Evolutionary conservation across 1,139 yeast genomes (phyloP).

Genomic region (Sugiyamaella castrensis): DNA sequence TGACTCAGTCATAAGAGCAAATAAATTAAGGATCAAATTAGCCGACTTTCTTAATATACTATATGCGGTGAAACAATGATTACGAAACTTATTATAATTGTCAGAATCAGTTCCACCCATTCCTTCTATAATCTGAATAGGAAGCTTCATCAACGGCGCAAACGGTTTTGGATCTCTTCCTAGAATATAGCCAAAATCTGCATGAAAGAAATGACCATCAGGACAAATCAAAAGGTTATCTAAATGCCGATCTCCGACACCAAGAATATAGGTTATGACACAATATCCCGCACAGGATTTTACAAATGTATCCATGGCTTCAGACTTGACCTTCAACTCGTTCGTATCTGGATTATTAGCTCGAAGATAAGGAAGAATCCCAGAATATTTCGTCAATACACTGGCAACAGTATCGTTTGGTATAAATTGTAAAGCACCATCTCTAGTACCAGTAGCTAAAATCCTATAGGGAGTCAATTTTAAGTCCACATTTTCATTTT

Average conservation of each 20-base stretch:
- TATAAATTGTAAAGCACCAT: slow-evolving; percentile 90
- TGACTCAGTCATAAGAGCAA: slow-evolving; percentile 92
- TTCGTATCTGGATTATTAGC: slow-evolving; percentile 56
- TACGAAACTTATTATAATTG: slow-evolving; percentile 81
- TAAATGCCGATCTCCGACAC: slow-evolving; percentile 96
- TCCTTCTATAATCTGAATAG: slow-evolving; percentile 94
- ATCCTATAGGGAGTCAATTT: slow-evolving; percentile 86
- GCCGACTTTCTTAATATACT: slow-evolving; percentile 87
- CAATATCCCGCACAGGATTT: slow-evolving; percentile 97
- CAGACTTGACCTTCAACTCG: slow-evolving; percentile 67
- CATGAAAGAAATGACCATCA: slow-evolving; percentile 88
- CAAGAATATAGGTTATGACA: slow-evolving; percentile 88
- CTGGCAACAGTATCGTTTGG: slow-evolving; percentile 89
- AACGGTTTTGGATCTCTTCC: slow-evolving; percentile 98
- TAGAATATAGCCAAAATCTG: slow-evolving; percentile 93
- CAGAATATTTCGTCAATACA: slow-evolving; percentile 67
- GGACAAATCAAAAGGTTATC: slow-evolving; percentile 76
- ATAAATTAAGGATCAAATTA: slow-evolving; percentile 80
- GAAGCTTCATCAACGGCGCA: slow-evolving; percentile 96
- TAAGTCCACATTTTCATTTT: slow-evolving; percentile 87
- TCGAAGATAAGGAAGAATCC: slow-evolving; percentile 66
- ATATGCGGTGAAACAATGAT: slow-evolving; percentile 92
- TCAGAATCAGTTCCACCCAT: slow-evolving; percentile 92
- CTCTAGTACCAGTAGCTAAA: slow-evolving; percentile 84
- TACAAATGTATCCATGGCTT: slow-evolving; percentile 89